Conservation (phyloP, 1,284 basidiomycete species). For the Puccinia novopanici region DNA sequence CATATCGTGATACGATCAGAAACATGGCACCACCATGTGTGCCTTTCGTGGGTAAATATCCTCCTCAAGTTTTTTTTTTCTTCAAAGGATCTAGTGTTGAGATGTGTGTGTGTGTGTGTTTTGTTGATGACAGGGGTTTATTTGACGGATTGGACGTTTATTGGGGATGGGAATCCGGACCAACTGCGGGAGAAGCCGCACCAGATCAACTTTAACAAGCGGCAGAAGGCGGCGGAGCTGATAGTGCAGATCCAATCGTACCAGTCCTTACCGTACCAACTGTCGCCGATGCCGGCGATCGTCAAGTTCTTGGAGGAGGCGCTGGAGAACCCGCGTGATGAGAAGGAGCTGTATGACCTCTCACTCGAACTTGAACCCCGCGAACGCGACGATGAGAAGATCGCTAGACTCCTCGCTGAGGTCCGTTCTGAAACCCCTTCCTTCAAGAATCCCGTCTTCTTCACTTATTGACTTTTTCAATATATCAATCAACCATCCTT, state of each 20-base stretch:
- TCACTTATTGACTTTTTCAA: no score
- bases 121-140: slow-evolving; percentile 72
- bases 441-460: background rate
- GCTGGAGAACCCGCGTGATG: slow-evolving; percentile 65
- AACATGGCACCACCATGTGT: slow-evolving; percentile 90
- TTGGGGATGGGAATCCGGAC: slow-evolving; percentile 97
- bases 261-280: slow-evolving; percentile 87
- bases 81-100: background rate
- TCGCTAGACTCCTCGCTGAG: slow-evolving; percentile 64
- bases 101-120: background rate
- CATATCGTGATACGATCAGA: slow-evolving; percentile 82
- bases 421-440: slow-evolving; percentile 12
- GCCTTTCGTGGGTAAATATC: slow-evolving; percentile 82
- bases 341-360: slow-evolving; percentile 68
- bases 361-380: slow-evolving; percentile 85
- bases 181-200: slow-evolving; percentile 64
- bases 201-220: slow-evolving; percentile 94
- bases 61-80: slow-evolving; percentile 12
- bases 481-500: no score
- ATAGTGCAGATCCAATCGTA: slow-evolving; percentile 95
- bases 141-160: slow-evolving; percentile 91
- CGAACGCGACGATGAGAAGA: slow-evolving; percentile 89
- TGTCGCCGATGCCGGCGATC: slow-evolving; percentile 71
- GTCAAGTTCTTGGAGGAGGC: slow-evolving; percentile 76
- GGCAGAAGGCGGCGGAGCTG: slow-evolving; percentile 87